Percentiles rank a stretch among this genome's conserved stretches.
phyloP scores from a whole-genome alignment of 75 land plant species.

The Selaginella moellendorffii region DNA sequence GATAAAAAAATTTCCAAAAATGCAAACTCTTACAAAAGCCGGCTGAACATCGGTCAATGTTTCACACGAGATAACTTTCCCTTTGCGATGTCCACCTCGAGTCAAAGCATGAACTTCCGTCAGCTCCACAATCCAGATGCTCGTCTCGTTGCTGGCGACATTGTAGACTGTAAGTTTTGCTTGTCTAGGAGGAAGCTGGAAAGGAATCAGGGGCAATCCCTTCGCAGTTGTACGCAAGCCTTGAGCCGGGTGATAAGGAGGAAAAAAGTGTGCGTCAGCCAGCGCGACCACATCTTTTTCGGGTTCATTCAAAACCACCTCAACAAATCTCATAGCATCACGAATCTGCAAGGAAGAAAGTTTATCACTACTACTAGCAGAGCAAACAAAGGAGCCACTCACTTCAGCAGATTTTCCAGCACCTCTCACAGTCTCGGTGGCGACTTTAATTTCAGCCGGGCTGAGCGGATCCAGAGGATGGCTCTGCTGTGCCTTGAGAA shows the following conservation, averaged over 20 bases:
- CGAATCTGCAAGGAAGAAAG: slow-evolving; percentile 40
- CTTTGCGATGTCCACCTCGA: slow-evolving; percentile 91
- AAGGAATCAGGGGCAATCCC: slow-evolving; percentile 71
- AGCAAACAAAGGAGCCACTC: background rate
- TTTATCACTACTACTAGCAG: background rate
- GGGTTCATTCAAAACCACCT: slow-evolving; percentile 76
- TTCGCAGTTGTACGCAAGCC: slow-evolving; percentile 41
- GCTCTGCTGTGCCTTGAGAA: slow-evolving; percentile 45
- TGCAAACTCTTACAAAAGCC: slow-evolving; percentile 55
- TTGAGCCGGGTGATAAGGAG: slow-evolving; percentile 90
- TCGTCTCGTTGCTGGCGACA: slow-evolving; percentile 74
- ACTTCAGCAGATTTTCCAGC: slow-evolving; percentile 98
- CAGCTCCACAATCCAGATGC: slow-evolving; percentile 81
- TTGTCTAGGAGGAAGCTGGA: slow-evolving; percentile 75
- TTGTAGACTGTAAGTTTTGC: slow-evolving; percentile 86
- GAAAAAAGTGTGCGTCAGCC: slow-evolving; percentile 96
- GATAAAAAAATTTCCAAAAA: background rate
- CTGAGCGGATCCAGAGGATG: slow-evolving; percentile 94
- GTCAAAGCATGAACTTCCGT: slow-evolving; percentile 83
- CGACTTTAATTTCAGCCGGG: slow-evolving; percentile 84
- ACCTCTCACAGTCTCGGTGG: slow-evolving; percentile 85
- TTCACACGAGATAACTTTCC: slow-evolving; percentile 61
- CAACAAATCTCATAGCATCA: slow-evolving; percentile 93
- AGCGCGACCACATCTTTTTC: slow-evolving; percentile 73
- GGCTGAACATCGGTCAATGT: slow-evolving; percentile 87